Percentiles rank a stretch among this genome's conserved stretches.
phyloP scores from a whole-genome alignment of 2,329 filamentous ascomycete genomes.

The Fusarium sp. region DNA sequence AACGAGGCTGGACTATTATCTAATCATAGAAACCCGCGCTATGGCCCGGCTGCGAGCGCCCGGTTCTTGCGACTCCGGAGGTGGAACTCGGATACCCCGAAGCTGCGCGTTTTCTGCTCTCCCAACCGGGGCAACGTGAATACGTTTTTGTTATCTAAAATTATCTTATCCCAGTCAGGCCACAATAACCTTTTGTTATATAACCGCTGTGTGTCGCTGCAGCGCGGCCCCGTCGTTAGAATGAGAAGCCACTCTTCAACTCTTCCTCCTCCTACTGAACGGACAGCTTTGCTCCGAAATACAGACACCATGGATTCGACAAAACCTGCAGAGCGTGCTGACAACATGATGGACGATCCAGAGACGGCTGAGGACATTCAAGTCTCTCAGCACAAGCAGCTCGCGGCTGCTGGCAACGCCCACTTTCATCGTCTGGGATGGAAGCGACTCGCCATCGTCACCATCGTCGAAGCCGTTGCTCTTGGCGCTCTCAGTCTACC shows the following conservation, averaged over 20 bases:
- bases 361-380: conserved; percentile 23
- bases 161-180: not conserved
- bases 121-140: conserved; percentile 21
- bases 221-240: conserved; percentile 2
- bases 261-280: conserved; percentile 11
- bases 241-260: conserved; percentile 17
- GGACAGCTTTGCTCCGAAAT: conserved; percentile 10
- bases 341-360: conserved; percentile 30
- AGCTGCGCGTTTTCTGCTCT: conserved; percentile 20
- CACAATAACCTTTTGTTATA: conserved; percentile 5
- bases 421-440: conserved; percentile 35
- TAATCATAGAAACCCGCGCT: conserved; percentile 5
- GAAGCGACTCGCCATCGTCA: conserved; percentile 36
- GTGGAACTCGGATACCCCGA: conserved; percentile 34
- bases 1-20: conserved; percentile 32
- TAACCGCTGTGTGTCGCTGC: not conserved
- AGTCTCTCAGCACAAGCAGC: conserved; percentile 34
- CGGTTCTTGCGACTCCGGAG: conserved; percentile 10
- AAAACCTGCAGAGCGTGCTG: not conserved
- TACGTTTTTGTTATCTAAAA: conserved; percentile 16
- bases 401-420: conserved; percentile 31
- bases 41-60: conserved; percentile 2
- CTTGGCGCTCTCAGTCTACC: conserved; percentile 53
- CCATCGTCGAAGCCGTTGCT: conserved; percentile 34
- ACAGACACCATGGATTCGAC: conserved; percentile 13